phyloP scores from a whole-genome alignment of 208 protist genomes.

The Trypanosoma melophagium region DNA sequence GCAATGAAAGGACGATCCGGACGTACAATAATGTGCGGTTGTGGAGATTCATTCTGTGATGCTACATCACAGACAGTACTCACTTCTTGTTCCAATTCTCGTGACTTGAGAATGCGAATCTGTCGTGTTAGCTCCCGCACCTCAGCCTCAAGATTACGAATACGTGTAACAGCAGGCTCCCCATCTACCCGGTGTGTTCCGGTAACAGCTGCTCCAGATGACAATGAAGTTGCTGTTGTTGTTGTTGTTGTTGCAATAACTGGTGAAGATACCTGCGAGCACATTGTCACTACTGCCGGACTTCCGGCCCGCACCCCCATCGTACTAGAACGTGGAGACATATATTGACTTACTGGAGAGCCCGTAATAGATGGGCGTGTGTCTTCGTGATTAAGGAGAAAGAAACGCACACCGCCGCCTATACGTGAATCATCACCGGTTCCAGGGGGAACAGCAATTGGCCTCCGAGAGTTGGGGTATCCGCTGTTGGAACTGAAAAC shows the following conservation, averaged over 20 bases:
- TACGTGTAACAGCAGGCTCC: conserved; percentile 2
- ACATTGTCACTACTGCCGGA: background rate
- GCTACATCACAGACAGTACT: conserved; percentile 11
- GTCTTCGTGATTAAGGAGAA: conserved; percentile 23
- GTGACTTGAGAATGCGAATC: conserved; percentile 20
- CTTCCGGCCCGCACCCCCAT: background rate
- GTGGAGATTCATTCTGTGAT: conserved; percentile 17
- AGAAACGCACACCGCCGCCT: conserved; percentile 20
- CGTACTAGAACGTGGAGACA: background rate
- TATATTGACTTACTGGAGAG: conserved; percentile 22
- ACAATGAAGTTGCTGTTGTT: background rate
- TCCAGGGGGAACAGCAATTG: conserved; percentile 1
- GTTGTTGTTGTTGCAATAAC: background rate
- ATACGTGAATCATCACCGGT: conserved; percentile 8
- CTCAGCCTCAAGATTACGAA: conserved; percentile 27
- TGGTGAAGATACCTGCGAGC: background rate
- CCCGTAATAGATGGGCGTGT: conserved; percentile 7
- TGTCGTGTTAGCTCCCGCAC: conserved; percentile 24
- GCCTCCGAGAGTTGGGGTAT: background rate
- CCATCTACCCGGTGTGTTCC: background rate
- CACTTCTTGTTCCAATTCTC: conserved; percentile 11
- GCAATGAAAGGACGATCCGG: conserved; percentile 25
- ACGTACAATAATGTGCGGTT: conserved; percentile 24
- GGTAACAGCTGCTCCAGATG: background rate
- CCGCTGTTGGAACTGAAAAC: no score